Base-by-base conservation (phyloP, 1,284 basidiomycete species). In the Amylostereum areolatum region DNA sequence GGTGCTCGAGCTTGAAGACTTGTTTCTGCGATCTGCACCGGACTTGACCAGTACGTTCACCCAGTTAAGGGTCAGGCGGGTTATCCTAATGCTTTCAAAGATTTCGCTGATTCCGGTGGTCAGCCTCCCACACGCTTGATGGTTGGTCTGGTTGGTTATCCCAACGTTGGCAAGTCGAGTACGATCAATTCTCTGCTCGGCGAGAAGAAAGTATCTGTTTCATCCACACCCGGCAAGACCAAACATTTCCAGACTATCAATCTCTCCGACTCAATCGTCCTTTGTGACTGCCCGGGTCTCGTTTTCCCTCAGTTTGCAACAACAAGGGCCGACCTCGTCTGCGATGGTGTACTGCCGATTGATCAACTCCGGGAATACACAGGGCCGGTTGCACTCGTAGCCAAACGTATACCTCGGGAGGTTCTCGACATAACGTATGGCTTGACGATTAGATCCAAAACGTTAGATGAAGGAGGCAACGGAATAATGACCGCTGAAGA, bases 201-300 rank as follows among this genome's bases (percentile, higher is more conserved):
- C 31, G 87, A 90, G 60, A 97, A 98, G 74, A 97, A 95, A 76
- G 96, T 98, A 53, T 96, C 92, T 59, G 96, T 97, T 6, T 98
- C 95, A 2, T 85, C 94, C 0, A 99, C 96, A 0, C 97, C 97
- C 0, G 95, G 97, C 57, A 98, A 99, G 69, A 99, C 97, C 30
- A 99, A 99, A 66, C 97, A 99, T 69, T 98, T 99, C 74, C 97
- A 99, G 70, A 99, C 97, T 0, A 93, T 98, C 55, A 82, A 94
- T 56, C 78, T 99, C 28, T 94, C 94, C 0, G 81, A 90, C 29
- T 75, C 81, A 3, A 89, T 98, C 45, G 77, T 91, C 10, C 79
- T 99, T n/a, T 99, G 96, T 61, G 97, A 99, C 73, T 99, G 97
- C 71, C 97, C 97, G 10, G 97, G 97, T 71, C 76, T 99, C 30